Evolutionary conservation across 2,329 filamentous ascomycete species (phyloP).

Genomic region (Aspergillus brunneoviolaceus): DNA sequence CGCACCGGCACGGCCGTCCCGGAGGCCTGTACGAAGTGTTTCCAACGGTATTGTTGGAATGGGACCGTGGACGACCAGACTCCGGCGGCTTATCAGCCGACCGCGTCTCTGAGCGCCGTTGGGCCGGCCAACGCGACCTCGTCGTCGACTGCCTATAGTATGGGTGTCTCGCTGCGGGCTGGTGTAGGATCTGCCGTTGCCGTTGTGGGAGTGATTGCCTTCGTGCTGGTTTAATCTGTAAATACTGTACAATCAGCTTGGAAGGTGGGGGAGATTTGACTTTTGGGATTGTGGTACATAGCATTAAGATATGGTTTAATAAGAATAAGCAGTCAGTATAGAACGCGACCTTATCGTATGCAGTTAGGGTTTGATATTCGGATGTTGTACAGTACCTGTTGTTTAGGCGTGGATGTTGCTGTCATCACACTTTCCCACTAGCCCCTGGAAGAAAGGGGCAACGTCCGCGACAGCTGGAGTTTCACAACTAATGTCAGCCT

Average conservation of each 20-base stretch:
- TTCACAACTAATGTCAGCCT: too few relatives aligned
- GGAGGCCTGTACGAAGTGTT: slow-evolving; percentile 69
- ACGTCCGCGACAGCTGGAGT: too few relatives aligned
- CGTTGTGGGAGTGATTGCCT: background rate
- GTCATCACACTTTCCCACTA: too few relatives aligned
- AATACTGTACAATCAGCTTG: background rate
- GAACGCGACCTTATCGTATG: background rate
- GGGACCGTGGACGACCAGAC: slow-evolving; percentile 55
- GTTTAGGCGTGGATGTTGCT: background rate
- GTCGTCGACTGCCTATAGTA: background rate
- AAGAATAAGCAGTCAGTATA: background rate
- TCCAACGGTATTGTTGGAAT: slow-evolving; percentile 85
- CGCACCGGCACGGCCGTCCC: slow-evolving; percentile 68
- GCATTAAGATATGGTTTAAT: background rate
- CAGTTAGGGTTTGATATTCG: background rate
- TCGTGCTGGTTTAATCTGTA: background rate
- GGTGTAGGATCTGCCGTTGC: background rate
- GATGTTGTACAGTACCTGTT: background rate
- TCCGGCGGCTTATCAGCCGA: background rate
- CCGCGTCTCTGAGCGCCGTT: background rate
- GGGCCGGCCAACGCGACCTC: background rate
- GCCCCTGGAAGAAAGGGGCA: too few relatives aligned
- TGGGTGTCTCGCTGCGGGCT: background rate
- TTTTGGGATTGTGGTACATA: background rate
- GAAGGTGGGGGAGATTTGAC: background rate